phyloP scores from a whole-genome alignment of 2,329 filamentous ascomycete genomes.

The Botrytis pseudocinerea region DNA sequence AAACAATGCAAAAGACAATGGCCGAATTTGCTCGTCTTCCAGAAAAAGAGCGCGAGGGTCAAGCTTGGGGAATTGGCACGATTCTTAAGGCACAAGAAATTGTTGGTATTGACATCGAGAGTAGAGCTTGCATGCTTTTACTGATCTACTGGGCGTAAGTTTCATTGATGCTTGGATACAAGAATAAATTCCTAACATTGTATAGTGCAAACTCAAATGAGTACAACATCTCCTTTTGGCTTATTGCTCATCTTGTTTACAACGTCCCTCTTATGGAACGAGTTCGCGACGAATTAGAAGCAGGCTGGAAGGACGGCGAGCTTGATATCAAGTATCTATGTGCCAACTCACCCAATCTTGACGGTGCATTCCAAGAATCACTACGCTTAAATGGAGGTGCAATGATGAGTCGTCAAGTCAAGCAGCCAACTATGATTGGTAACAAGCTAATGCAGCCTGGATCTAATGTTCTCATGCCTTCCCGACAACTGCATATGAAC shows the following conservation, averaged over 20 bases:
- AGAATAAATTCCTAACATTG: neutral
- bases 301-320: neutral
- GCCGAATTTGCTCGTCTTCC: conserved; percentile 9
- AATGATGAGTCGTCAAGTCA: conserved; percentile 18
- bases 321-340: conserved; percentile 15
- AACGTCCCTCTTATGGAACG: conserved; percentile 7
- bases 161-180: neutral
- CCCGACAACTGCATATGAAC: conserved; percentile 23
- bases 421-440: conserved; percentile 8
- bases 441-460: conserved; percentile 14
- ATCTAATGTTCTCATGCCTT: conserved; percentile 21
- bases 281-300: conserved; percentile 9
- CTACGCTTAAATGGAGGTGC: conserved; percentile 18
- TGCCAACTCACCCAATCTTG: conserved; percentile 13
- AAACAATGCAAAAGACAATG: conserved; percentile 15
- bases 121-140: conserved; percentile 15
- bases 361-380: conserved; percentile 20
- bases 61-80: conserved; percentile 9
- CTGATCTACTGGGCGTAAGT: conserved; percentile 20
- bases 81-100: conserved; percentile 10
- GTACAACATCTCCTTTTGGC: conserved; percentile 24
- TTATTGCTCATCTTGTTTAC: conserved; percentile 14
- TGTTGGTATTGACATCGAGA: conserved; percentile 10
- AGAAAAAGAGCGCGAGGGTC: neutral
- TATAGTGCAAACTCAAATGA: conserved; percentile 23